A percentile compares a stretch with the other conserved stretches of the same genome.
Evolutionary conservation across 345 rosid species (phyloP).

Genomic region (Eucalyptus curtisii): DNA sequence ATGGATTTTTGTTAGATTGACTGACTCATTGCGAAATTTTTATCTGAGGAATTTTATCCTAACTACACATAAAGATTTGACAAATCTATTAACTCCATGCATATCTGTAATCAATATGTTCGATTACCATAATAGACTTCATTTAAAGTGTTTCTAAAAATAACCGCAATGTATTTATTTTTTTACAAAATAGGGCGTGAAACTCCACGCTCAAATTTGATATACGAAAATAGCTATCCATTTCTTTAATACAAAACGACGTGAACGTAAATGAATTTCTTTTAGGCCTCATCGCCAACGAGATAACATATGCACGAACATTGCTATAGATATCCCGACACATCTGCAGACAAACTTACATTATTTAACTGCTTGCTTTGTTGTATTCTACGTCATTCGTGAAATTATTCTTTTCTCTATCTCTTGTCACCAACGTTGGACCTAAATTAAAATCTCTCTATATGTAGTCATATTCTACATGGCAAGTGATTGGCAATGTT

Average conservation of each 20-base stretch:
- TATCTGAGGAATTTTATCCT: background rate
- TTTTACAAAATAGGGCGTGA: background rate
- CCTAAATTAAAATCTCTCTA: background rate
- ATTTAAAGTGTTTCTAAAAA: background rate
- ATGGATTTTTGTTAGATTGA: background rate
- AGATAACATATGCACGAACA: background rate
- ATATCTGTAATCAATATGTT: background rate
- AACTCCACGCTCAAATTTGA: background rate
- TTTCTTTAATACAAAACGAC: background rate
- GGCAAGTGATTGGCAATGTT: background rate
- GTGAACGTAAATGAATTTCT: background rate
- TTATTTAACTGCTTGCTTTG: background rate
- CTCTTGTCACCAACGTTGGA: background rate
- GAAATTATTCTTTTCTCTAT: background rate
- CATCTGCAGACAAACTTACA: background rate
- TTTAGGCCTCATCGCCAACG: background rate
- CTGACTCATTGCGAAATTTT: background rate
- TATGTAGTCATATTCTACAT: background rate
- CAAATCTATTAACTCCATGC: background rate
- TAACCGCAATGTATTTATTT: background rate
- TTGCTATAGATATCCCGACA: background rate
- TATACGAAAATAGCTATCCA: background rate
- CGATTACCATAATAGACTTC: background rate
- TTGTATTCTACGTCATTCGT: background rate
- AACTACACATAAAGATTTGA: background rate